Base-by-base conservation (phyloP, 495 filamentous ascomycete genomes). In the Cercophora sp. region DNA sequence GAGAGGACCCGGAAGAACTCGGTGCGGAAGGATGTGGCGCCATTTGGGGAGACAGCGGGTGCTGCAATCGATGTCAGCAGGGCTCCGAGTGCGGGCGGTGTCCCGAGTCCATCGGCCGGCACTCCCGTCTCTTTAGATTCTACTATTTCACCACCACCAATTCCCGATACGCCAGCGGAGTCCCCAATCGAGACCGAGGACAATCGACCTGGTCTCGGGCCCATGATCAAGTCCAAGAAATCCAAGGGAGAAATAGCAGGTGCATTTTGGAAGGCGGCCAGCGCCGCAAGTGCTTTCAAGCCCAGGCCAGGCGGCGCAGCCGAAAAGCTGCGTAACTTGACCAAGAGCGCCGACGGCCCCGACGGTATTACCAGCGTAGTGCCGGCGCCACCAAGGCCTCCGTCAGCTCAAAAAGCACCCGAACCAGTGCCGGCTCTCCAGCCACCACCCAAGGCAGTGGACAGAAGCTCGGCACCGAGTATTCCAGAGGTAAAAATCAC, bases 321-420 rank as follows among this genome's bases (percentile, higher is more conserved):
- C 27, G 88, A 91, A 48, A 84, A 85, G 48, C 67, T 91, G 23
- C 68, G 83, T 44, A 61, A 59, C 19, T 56, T 81, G 48, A 77
- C 74, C 53, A 81, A 87, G 56, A 71, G 60, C 13, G 66, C 60
- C 16, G 77, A 81, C 19, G 89, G 85, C 25, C 84, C 87, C 5
- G 90, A 96, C 74, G 91, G 91, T 5, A 92, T 96, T 51, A 93
- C 85, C 2, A 80, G 84, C 29, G 90, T 96, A 42, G 83, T 96
- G 10, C 89, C 88, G 4, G 87, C 89, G 1, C 88, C 89, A 3
- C 83, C 65, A 2, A 68, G 68, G 29, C 70, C 70, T n/a, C 53
- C 54, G 34, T 66, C 65, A 0, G 59, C 53, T 9, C 67, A 63
- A 20, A 72, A 60, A 11, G 36, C 49, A 3, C 41, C 60, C 6